phyloP scores from a whole-genome alignment of 1,284 basidiomycete species.

The Rhizoctonia solani region DNA sequence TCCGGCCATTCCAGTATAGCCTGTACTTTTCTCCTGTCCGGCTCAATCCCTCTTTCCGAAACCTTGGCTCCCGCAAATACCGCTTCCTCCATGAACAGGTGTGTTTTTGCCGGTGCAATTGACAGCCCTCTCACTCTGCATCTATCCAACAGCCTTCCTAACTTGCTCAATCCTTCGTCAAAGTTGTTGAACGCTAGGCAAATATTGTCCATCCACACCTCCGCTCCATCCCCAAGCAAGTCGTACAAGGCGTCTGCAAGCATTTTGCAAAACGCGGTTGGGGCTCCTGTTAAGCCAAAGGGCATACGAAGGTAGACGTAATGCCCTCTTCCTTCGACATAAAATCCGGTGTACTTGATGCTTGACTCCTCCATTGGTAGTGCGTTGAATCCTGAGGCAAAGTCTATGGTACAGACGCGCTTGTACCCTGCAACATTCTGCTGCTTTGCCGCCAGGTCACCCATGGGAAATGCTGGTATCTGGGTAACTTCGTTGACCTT shows the following conservation, averaged over 20 bases:
- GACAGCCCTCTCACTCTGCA: constrained; percentile 42
- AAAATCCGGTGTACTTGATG: constrained; percentile 48
- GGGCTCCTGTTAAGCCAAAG: constrained; percentile 51
- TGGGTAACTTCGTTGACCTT: constrained; percentile 48
- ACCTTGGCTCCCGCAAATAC: constrained; percentile 47
- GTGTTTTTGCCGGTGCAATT: constrained; percentile 45
- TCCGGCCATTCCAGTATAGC: constrained; percentile 47
- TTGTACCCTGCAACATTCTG: constrained; percentile 44
- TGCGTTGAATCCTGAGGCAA: constrained; percentile 50
- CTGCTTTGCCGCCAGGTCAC: constrained; percentile 48
- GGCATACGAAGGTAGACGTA: constrained; percentile 49
- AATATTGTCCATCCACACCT: constrained; percentile 50
- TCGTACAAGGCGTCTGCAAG: constrained; percentile 47
- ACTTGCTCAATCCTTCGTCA: constrained; percentile 39
- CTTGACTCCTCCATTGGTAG: constrained; percentile 42
- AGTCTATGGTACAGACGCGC: constrained; percentile 46
- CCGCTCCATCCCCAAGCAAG: constrained; percentile 49
- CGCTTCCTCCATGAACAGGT: constrained; percentile 45
- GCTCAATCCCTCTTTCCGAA: constrained; percentile 44
- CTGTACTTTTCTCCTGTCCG: constrained; percentile 46
- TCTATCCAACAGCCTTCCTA: constrained; percentile 40
- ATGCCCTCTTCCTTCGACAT: constrained; percentile 50
- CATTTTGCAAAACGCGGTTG: constrained; percentile 49
- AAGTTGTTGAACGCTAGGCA: constrained; percentile 45
- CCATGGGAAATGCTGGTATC: constrained; percentile 47